Evolutionary conservation across 768 basidiomycete genomes (phyloP).

Genomic region (Solioccasus polychromus): DNA sequence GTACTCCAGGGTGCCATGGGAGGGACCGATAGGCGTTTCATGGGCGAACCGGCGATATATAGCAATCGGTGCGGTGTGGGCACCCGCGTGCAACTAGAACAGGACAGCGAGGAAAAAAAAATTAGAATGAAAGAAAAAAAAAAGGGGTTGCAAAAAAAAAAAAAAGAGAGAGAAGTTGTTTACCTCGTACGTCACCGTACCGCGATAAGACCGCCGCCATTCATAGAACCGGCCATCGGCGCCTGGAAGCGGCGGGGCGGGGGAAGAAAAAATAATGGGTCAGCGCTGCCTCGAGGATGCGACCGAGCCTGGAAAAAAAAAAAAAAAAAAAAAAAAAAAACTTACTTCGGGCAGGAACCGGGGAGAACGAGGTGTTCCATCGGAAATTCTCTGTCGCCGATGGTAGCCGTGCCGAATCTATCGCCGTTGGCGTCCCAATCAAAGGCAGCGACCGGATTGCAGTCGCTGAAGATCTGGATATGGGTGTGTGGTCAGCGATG

Average conservation of each 20-base stretch:
- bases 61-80: slow-evolving; percentile 49
- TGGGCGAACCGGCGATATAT: slow-evolving; percentile 53
- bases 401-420: slow-evolving; percentile 43
- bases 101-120: slow-evolving; percentile 4
- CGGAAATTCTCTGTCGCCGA: slow-evolving; percentile 51
- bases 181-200: slow-evolving; percentile 60
- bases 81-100: slow-evolving; percentile 46
- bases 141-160: neutral
- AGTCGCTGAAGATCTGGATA: slow-evolving; percentile 39
- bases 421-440: slow-evolving; percentile 39
- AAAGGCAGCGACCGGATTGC: slow-evolving; percentile 51
- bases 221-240: slow-evolving; percentile 59
- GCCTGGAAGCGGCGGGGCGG: slow-evolving; percentile 61
- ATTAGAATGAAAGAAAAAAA: neutral
- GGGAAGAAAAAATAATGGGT: neutral
- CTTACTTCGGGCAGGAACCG: slow-evolving; percentile 50
- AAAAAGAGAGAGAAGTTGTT: neutral
- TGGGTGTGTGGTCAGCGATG: no score
- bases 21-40: slow-evolving; percentile 57
- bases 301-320: no score
- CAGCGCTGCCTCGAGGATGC: slow-evolving; percentile 11
- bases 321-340: neutral
- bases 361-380: slow-evolving; percentile 63
- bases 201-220: slow-evolving; percentile 55
- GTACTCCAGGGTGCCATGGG: slow-evolving; percentile 63